Evolutionary conservation across 768 basidiomycete genomes (phyloP).

Genomic region (Kwoniella dejecticola): DNA sequence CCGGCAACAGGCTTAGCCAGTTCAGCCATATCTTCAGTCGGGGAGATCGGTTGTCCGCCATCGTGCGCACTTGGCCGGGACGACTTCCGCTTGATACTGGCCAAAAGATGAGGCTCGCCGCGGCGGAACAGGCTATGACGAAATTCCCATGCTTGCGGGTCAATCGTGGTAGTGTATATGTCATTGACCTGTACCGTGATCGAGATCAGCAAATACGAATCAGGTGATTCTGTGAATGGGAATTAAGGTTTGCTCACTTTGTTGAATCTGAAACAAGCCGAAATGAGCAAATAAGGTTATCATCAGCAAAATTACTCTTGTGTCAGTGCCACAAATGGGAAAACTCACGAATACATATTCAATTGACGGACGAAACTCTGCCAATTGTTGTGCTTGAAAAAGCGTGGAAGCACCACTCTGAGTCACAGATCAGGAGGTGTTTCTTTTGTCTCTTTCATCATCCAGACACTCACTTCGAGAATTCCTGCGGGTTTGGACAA

Average conservation of each 20-base stretch:
- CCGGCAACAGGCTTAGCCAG: conserved; percentile 28
- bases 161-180: conserved; percentile 43
- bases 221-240: background rate
- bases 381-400: conserved; percentile 98
- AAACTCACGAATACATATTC: conserved; percentile 82
- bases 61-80: conserved; percentile 32
- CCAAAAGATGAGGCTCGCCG: conserved; percentile 51
- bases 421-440: no score
- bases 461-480: conserved; percentile 48
- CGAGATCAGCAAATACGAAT: conserved; percentile 5
- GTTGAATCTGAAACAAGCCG: conserved; percentile 33
- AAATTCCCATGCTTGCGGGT: conserved; percentile 54
- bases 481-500: conserved; percentile 54
- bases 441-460: no score
- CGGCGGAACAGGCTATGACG: conserved; percentile 54
- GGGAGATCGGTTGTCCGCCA: conserved; percentile 23
- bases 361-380: conserved; percentile 86
- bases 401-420: conserved; percentile 70
- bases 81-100: conserved; percentile 52
- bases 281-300: conserved; percentile 11
- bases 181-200: conserved; percentile 48
- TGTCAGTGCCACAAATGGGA: background rate
- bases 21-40: conserved; percentile 28
- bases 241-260: conserved; percentile 36
- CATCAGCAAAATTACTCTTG: background rate